Evolutionary conservation across 305 asterid species (phyloP), one percentile per base, ranked within the genome.

Genomic region (Vinca major): DNA sequence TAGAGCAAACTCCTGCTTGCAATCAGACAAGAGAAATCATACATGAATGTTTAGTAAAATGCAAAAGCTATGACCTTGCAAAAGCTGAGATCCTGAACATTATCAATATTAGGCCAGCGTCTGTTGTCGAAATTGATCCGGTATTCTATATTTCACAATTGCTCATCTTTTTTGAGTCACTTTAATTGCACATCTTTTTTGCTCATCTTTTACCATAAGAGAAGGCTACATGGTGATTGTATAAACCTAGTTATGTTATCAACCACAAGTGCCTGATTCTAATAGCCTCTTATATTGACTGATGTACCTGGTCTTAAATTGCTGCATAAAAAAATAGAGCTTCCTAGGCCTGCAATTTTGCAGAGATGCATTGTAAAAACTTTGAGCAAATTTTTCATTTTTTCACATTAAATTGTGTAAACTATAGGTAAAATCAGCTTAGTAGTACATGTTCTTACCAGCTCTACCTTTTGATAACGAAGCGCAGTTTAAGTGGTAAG

Each of bases 81-180:
- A 81, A 86, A 79, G 90, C 91, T 76, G 97, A 90, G 86, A 77
- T 81, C 54, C 86, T 88, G 68, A 92, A 86, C 67, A 73, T 84
- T 67, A 53, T 82, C 81, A 92, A 92, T 75, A 66, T 82, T n/a
- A 84, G 93, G 80, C 98, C 98, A 45, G 56, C 84, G 8, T 77
- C 81, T 21, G 68, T 41, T 0, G 86, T 79, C 63, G 91, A 84
- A 85, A 73, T 88, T 69, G 80, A 51, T 76, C 74, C 83, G 90
- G 97, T 92, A 90, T 73, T 36, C 36, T 61, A 68, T 5, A 8
- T 26, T 26, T 5, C 16, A 37, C 3, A 48, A 16, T 50, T 50
- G 45, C 72, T 40, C 65, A 20, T 65, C 33, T 40, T 79, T 21
- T 49, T 20, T 37, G 67, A 7, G 47, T 17, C 41, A 43, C n/a